Evolutionary conservation across 805 yeast genomes (phyloP), one percentile per base, ranked within the genome.

Genomic region (Hanseniaspora singularis): DNA sequence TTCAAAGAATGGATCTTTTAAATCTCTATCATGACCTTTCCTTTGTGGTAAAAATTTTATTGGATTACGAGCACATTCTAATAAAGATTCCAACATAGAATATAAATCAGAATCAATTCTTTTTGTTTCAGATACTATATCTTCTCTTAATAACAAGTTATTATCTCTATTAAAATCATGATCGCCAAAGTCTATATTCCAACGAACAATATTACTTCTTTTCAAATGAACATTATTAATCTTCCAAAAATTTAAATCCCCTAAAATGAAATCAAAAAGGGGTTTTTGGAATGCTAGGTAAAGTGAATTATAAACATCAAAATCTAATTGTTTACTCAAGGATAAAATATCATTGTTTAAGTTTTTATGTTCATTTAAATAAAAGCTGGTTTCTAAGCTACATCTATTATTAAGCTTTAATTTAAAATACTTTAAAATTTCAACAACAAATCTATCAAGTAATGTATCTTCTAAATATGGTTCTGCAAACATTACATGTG

Each of bases 161-260:
- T 16, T 32, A 2, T 9, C 8, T 1, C 19, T 14, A 9, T 32
- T 9, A 6, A 32, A 31, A 2, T 24, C 12, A 1, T 19, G 8
- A 5, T 33, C 9, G 2, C 33, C 45, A 15, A 40, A 40, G n/a
- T 40, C 45, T 14, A 40, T 38, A 23, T 33, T 24, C 45, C 45
- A 40, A 32, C 45, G 32, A 6, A 33, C 24, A 7, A 33, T 27
- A 18, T 26, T 33, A 5, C 18, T 23, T 6, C 30, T 33, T 18
- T 40, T 40, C n/a, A 40, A 12, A 23, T 40, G 43, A 28, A 45
- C 22, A 7, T 39, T 39, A 28, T 33, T 45, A 3, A 45, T 38
- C n/a, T 45, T 45, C 49, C 49, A 45, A 24, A 39, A 45, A 32
- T 45, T 45, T 28, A 45, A n/a, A 20, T 33, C 33, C n/a, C 32